Evolutionary conservation across 73 alveolate genomes (phyloP).

Genomic region (Paramecium biaurelia): DNA sequence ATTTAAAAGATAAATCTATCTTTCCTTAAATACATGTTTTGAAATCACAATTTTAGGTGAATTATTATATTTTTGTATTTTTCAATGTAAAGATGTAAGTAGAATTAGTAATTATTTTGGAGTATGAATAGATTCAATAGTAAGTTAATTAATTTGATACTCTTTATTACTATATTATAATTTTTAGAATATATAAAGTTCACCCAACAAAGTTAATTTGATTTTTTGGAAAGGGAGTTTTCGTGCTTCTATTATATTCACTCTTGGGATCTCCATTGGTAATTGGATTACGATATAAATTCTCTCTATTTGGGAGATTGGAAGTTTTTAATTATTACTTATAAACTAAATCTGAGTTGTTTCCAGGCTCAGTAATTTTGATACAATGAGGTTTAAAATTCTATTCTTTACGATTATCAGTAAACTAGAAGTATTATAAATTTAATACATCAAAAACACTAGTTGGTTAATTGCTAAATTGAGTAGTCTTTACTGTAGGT

Average conservation of each 20-base stretch:
- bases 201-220: background rate
- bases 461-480: conserved; percentile 5
- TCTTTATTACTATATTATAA: background rate
- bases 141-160: background rate
- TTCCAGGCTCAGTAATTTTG: background rate
- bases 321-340: background rate
- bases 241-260: conserved; percentile 1
- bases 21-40: background rate
- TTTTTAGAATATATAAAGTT: background rate
- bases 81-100: background rate
- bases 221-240: conserved; percentile 13
- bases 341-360: background rate
- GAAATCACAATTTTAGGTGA: background rate
- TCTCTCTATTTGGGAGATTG: background rate
- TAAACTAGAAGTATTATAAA: background rate
- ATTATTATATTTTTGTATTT: background rate
- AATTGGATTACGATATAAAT: background rate
- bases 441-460: background rate
- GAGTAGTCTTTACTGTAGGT: background rate
- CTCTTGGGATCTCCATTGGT: background rate
- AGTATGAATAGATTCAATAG: background rate
- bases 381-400: background rate
- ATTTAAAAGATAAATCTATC: too few relatives aligned
- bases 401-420: background rate
- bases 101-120: background rate